Percentiles rank a stretch among this genome's conserved stretches.
These are phyloP conservation scores for Penicillium roqueforti DNA, from an alignment of 495 filamentous ascomycete genomes.

Conservation along the genomic window DNA sequence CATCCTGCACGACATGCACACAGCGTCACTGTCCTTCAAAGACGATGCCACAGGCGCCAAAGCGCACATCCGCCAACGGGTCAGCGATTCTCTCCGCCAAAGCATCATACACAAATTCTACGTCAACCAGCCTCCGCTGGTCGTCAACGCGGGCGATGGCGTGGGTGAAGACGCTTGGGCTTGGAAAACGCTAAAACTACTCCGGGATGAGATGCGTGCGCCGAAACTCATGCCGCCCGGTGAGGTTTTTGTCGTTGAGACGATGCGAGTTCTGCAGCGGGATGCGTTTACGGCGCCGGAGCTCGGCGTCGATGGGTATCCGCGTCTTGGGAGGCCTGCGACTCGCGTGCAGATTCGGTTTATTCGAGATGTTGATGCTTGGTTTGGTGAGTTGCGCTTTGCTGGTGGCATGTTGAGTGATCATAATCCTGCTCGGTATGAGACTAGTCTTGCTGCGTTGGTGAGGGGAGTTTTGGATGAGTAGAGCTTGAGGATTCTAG, in stretches of 20 bases:
- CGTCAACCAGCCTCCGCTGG: slow-evolving; percentile 41
- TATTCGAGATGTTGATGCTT: slow-evolving; percentile 59
- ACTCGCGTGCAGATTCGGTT: slow-evolving; percentile 63
- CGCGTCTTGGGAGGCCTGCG: slow-evolving; percentile 55
- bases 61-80: slow-evolving; percentile 59
- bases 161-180: slow-evolving; percentile 67
- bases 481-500: slow-evolving; percentile 10
- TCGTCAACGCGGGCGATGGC: slow-evolving; percentile 42
- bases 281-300: slow-evolving; percentile 48
- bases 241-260: slow-evolving; percentile 71
- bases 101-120: slow-evolving; percentile 47
- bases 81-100: slow-evolving; percentile 58
- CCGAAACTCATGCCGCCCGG: slow-evolving; percentile 71
- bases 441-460: slow-evolving; percentile 55
- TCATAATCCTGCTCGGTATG: slow-evolving; percentile 73
- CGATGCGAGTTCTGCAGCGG: slow-evolving; percentile 53
- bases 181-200: slow-evolving; percentile 59
- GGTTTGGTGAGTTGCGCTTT: slow-evolving; percentile 68
- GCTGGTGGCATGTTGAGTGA: slow-evolving; percentile 69
- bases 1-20: slow-evolving; percentile 71
- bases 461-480: slow-evolving; percentile 50
- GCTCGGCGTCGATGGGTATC: slow-evolving; percentile 30
- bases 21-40: slow-evolving; percentile 66
- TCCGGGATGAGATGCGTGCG: slow-evolving; percentile 65
- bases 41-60: slow-evolving; percentile 61